Evolutionary conservation across 352 stramenopile genomes (phyloP), one percentile per base, ranked within the genome.

Genomic region (Phytopythium vexans): DNA sequence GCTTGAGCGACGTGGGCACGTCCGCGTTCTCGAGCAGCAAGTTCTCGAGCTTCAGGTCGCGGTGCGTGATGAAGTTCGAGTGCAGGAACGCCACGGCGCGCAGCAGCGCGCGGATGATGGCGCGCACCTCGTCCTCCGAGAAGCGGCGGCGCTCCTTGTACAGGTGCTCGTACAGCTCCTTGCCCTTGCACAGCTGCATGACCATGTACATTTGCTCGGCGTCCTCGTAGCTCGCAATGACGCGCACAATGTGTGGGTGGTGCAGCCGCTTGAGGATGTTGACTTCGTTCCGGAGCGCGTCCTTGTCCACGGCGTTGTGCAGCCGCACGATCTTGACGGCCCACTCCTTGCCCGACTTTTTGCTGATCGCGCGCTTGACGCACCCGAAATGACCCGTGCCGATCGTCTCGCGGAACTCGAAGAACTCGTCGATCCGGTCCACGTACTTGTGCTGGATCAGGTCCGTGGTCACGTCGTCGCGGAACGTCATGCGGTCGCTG

Each of bases 121-220:
- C 70, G 39, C 74, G 68, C 38, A 91, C 79, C 37, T 89, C 75
- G 37, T 74, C 72, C 42, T 94, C 84, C 1, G 64, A 77, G 54
- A 92, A 89, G 12, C 53, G 38, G 38, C 77, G 76, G n/a, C 70
- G 53, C 31, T 82, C 76, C 53, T 79, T 74, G 64, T 91, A 90
- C 54, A 92, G 49, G 44, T 89, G 69, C 14, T 89, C 73, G 59
- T 88, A 92, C 11, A 94, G 64, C 42, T 89, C 81, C 43, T 89
- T 88, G 48, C 84, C 84, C 47, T 88, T 83, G 46, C 82, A 88
- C n/a, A 91, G 70, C 61, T 94, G 77, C 76, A 90, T 91, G 60
- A 90, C 71, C 79, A 94, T 91, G 70, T 94, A 94, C 75, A 94
- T 89, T 56, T 82, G 72, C 52, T 88, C 60, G 45, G 68, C 70